These are phyloP conservation scores for Alternaria consortialis DNA, from an alignment of 2,329 filamentous ascomycete genomes.

Conservation along the genomic window DNA sequence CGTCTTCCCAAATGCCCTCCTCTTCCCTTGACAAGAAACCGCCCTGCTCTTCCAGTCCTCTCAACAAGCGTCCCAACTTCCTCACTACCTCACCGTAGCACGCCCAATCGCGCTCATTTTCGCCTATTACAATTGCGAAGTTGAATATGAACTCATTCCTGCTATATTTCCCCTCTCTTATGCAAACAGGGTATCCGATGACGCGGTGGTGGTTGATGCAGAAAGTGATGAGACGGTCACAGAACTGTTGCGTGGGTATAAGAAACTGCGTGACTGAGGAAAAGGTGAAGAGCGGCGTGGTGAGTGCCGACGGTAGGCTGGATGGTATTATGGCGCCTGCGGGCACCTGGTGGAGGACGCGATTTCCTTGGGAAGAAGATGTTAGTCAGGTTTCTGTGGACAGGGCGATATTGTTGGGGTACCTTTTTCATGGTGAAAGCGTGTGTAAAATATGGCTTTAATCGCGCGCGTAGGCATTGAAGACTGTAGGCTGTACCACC, in stretches of 20 bases:
- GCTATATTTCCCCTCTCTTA: constrained; percentile 78
- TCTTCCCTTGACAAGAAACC: constrained; percentile 77
- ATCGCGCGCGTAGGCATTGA: constrained; percentile 57
- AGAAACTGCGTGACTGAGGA: constrained; percentile 88
- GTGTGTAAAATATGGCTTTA: constrained; percentile 72
- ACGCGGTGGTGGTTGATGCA: constrained; percentile 79
- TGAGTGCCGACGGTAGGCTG: constrained; percentile 54
- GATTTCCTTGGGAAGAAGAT: constrained; percentile 59
- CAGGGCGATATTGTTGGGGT: not conserved
- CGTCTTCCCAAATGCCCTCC: constrained; percentile 47
- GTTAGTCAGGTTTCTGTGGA: constrained; percentile 5
- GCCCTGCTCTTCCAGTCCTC: constrained; percentile 90
- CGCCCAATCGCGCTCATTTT: constrained; percentile 71
- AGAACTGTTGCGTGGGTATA: constrained; percentile 93
- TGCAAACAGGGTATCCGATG: constrained; percentile 88
- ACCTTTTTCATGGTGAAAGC: constrained; percentile 67
- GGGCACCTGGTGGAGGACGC: constrained; percentile 71
- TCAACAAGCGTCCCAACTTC: constrained; percentile 84
- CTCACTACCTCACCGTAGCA: constrained; percentile 86
- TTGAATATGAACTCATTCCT: constrained; percentile 99
- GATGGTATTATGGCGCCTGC: constrained; percentile 63
- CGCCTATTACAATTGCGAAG: constrained; percentile 84
- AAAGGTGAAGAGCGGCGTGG: constrained; percentile 80
- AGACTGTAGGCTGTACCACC: not conserved
- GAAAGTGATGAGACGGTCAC: constrained; percentile 87